phyloP scores from a whole-genome alignment of 1,284 basidiomycete genomes.

The Blastosporella zonata region DNA sequence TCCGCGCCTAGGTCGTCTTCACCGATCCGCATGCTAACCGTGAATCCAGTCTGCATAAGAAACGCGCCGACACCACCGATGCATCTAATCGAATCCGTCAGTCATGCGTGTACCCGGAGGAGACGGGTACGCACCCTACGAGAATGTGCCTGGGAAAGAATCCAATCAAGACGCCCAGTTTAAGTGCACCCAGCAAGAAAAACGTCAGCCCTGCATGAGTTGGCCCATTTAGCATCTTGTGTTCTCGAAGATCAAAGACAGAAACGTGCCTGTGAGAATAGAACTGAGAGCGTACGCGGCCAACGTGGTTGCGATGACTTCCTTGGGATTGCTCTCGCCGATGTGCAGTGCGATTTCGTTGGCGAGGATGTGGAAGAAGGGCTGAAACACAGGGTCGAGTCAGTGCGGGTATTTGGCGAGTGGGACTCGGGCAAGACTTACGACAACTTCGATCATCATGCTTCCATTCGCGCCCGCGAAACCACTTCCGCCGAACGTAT shows the following conservation, averaged over 20 bases:
- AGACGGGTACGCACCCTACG: constrained; percentile 58
- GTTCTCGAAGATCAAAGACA: background rate
- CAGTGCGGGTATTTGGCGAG: background rate
- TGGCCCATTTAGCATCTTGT: constrained; percentile 1
- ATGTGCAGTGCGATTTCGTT: constrained; percentile 73
- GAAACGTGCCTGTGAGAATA: constrained; percentile 76
- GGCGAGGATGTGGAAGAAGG: constrained; percentile 94
- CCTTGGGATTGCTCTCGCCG: constrained; percentile 66
- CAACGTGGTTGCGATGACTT: constrained; percentile 89
- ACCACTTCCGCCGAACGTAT: constrained; percentile 83
- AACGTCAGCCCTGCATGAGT: constrained; percentile 71
- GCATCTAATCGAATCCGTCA: constrained; percentile 40
- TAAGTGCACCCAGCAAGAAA: constrained; percentile 81
- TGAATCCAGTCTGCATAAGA: constrained; percentile 83
- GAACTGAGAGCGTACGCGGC: constrained; percentile 88
- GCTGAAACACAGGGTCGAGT: constrained; percentile 41
- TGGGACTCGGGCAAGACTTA: constrained; percentile 33
- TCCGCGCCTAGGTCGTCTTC: constrained; percentile 81
- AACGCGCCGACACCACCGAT: constrained; percentile 97
- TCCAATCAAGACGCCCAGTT: constrained; percentile 84
- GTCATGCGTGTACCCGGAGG: background rate
- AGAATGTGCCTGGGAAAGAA: constrained; percentile 98
- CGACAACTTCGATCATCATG: constrained; percentile 99
- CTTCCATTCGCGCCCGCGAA: constrained; percentile 91
- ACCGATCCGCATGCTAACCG: constrained; percentile 80